A percentile compares a stretch with the other conserved stretches of the same genome.
Conservation (phyloP, 176 grass and related monocot genomes). For the Oryza longistaminata region DNA sequence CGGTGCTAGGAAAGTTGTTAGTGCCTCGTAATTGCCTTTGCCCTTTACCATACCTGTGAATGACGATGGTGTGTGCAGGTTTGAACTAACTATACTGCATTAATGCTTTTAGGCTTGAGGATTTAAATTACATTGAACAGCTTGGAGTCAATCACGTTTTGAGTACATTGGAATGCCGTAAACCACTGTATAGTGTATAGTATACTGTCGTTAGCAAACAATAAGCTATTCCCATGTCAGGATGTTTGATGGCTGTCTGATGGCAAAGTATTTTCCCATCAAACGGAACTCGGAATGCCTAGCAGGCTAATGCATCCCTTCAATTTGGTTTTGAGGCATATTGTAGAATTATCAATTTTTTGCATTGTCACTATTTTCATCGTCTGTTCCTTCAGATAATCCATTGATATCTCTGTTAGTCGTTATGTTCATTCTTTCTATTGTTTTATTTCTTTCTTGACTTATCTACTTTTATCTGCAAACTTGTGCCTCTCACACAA, state of each 20-base stretch:
- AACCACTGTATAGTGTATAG: background rate
- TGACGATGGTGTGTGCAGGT: background rate
- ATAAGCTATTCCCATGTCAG: background rate
- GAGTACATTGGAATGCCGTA: background rate
- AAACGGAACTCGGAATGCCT: background rate
- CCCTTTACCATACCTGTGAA: conserved; percentile 8
- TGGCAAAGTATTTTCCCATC: background rate
- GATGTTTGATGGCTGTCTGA: background rate
- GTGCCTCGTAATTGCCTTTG: background rate
- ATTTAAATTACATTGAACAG: background rate
- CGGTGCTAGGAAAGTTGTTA: background rate
- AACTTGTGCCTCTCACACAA: background rate
- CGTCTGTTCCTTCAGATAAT: background rate
- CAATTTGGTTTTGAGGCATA: background rate
- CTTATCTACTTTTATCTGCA: background rate
- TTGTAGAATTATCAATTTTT: background rate
- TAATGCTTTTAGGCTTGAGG: background rate
- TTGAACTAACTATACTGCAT: background rate
- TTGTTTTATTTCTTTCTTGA: background rate
- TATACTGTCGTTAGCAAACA: background rate
- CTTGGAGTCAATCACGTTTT: background rate
- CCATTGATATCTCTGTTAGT: background rate
- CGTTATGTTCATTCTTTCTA: background rate
- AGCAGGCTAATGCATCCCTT: background rate
- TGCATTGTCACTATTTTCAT: background rate